Evolutionary conservation across 768 basidiomycete species (phyloP).

Genomic region (Coprinopsis cinerea): DNA sequence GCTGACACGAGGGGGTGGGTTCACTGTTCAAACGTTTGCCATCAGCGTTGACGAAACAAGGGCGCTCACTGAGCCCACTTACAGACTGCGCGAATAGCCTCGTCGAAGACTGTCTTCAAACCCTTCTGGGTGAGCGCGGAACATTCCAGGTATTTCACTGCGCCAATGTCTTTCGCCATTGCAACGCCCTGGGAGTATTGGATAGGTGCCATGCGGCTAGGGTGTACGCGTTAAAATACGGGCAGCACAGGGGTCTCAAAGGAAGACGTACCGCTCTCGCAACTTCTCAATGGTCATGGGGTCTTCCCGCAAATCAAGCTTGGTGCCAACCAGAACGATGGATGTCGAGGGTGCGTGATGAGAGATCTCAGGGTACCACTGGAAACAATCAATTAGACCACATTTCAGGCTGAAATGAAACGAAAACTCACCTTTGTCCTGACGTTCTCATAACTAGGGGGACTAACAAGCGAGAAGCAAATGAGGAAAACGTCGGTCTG

Average conservation of each 20-base stretch:
- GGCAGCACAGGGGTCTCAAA: neutral
- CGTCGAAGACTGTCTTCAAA: slow-evolving; percentile 98
- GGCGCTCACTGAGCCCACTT: slow-evolving; percentile 34
- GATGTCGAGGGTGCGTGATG: slow-evolving; percentile 96
- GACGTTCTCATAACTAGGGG: slow-evolving; percentile 98
- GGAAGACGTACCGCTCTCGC: slow-evolving; percentile 64
- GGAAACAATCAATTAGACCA: slow-evolving; percentile 14
- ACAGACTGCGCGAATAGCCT: slow-evolving; percentile 96
- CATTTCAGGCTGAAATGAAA: neutral
- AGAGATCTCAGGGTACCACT: slow-evolving; percentile 97
- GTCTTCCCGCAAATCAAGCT: slow-evolving; percentile 96
- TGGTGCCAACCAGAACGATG: slow-evolving; percentile 92
- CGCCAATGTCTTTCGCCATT: slow-evolving; percentile 91
- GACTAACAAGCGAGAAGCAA: slow-evolving; percentile 97
- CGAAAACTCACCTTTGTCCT: slow-evolving; percentile 75
- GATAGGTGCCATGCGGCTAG: slow-evolving; percentile 90
- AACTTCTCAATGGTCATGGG: slow-evolving; percentile 88
- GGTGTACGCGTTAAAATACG: slow-evolving; percentile 3
- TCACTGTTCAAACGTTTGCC: slow-evolving; percentile 41
- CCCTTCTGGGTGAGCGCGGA: slow-evolving; percentile 98
- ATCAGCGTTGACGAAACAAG: slow-evolving; percentile 1
- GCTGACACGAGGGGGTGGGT: slow-evolving; percentile 60
- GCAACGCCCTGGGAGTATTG: slow-evolving; percentile 85
- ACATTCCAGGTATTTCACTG: slow-evolving; percentile 94
- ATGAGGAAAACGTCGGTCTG: slow-evolving; percentile 99